Base-by-base conservation (phyloP, 2,329 filamentous ascomycete genomes). In the Ceratocystis cacaofunesta region DNA sequence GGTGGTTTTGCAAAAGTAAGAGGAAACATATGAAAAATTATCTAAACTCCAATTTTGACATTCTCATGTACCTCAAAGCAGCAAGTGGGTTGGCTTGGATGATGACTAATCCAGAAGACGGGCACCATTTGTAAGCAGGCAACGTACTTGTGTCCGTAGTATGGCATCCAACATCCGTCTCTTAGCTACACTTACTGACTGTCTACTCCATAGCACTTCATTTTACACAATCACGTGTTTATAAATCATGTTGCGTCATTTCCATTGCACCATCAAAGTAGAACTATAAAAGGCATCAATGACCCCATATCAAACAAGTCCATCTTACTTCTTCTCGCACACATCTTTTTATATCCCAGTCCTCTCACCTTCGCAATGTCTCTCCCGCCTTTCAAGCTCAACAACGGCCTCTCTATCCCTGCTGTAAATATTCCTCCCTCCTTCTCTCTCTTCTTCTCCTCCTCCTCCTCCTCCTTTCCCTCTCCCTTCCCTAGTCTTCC, bases 331-430 rank as follows among this genome's bases (percentile, higher is more conserved):
- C n/a, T 52, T 22, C n/a, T 3, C 6, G n/a, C n/a, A 19, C n/a
- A 12, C 10, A 41, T n/a, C 1, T 22, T 22, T 22, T 52, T 52
- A 12, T 8, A n/a, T 8, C n/a, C 48, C 17, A 7, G 6, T 17
- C 17, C 8, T 19, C 28, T 10, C 25, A 58, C 12, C 36, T 10
- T 32, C 22, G 28, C 32, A 12, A 67, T 67, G 63, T 32, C 66
- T 46, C 32, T 62, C 12, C 6, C 48, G 1, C 77, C 74, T 65
- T 74, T 90, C 65, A 88, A 86, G 76, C 78, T 92, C 66, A 89
- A 88, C 70, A 86, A 92, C 76, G 88, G 87, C 68, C 82, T 83
- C 68, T 80, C 83, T 66, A 88, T 92, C 64, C 88, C 88, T 10
- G 80, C 88, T 78, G 84, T 86, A 75, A 68, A 77, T 22, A 17